Percentiles rank a stretch among this genome's conserved stretches.
phyloP scores from a whole-genome alignment of 2,329 filamentous ascomycete genomes.

The Coleophoma crateriformis region DNA sequence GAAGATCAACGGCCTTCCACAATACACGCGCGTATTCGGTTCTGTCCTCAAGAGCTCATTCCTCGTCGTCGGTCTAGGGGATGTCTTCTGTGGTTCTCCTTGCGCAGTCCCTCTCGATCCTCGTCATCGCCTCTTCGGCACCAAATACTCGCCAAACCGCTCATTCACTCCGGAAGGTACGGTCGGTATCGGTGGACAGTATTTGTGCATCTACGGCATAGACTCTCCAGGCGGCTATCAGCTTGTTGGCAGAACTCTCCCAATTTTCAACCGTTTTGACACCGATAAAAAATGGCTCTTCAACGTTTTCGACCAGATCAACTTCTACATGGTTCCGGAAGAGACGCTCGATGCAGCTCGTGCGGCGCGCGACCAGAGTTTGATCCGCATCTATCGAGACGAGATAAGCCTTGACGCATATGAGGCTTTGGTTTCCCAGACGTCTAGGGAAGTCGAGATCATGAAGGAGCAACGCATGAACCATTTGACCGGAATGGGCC shows the following conservation, averaged over 20 bases:
- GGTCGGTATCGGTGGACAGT: constrained; percentile 27
- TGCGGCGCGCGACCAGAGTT: constrained; percentile 14
- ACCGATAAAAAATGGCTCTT: constrained; percentile 23
- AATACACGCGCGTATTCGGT: constrained; percentile 31
- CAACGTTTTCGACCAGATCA: constrained; percentile 43
- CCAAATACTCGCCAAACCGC: constrained; percentile 31
- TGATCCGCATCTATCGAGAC: constrained; percentile 22
- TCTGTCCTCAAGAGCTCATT: constrained; percentile 25
- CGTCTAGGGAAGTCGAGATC: not conserved
- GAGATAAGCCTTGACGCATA: constrained; percentile 26
- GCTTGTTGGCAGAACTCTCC: constrained; percentile 1
- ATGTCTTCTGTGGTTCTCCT: constrained; percentile 34
- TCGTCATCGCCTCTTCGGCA: constrained; percentile 26
- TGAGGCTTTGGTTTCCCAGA: constrained; percentile 23
- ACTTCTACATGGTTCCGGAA: constrained; percentile 39
- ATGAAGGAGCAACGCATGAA: not conserved
- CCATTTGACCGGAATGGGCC: not conserved
- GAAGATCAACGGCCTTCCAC: constrained; percentile 47
- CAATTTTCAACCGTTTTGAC: not conserved
- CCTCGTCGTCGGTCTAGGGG: constrained; percentile 32
- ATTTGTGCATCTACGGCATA: constrained; percentile 28
- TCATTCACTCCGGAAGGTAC: constrained; percentile 28
- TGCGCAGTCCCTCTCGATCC: constrained; percentile 31
- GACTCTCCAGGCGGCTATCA: constrained; percentile 32
- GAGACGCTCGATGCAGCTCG: not conserved